Conservation (phyloP, 441 rosid species). For the Gossypium schwendimanii region DNA sequence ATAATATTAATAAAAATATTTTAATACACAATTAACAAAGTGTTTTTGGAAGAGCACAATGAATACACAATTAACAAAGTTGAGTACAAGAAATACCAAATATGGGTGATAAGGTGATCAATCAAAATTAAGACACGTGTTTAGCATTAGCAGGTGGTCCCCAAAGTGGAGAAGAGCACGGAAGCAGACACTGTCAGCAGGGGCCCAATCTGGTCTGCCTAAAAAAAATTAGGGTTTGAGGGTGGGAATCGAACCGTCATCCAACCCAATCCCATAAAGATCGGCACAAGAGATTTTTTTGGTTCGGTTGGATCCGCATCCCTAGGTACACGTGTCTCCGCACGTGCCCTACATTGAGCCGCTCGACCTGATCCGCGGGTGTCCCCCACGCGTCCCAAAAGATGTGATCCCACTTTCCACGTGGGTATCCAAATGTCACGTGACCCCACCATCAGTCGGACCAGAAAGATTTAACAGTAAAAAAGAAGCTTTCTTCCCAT, state of each 20-base stretch:
- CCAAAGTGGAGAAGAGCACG: neutral
- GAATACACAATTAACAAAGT: no score
- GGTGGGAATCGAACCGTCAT: neutral
- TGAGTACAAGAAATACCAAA: neutral
- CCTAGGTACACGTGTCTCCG: conserved; percentile 21
- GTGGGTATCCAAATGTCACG: conserved; percentile 1
- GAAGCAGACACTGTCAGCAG: no score
- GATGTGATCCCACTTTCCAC: conserved; percentile 1
- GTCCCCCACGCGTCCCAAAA: neutral
- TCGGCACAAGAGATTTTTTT: neutral
- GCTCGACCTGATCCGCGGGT: conserved; percentile 4
- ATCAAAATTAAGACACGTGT: neutral
- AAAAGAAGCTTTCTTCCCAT: neutral
- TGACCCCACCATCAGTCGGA: neutral
- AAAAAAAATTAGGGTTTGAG: neutral
- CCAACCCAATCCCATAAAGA: neutral
- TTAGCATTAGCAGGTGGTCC: neutral
- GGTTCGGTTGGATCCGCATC: neutral
- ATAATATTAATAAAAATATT: no score
- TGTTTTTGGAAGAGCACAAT: no score
- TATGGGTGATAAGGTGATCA: neutral
- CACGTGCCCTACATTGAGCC: neutral
- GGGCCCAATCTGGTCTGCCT: neutral
- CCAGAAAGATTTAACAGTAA: no score
- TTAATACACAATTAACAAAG: no score